These are phyloP conservation scores for Baorangia bicolor DNA, from an alignment of 768 basidiomycete species.

Conservation along the genomic window DNA sequence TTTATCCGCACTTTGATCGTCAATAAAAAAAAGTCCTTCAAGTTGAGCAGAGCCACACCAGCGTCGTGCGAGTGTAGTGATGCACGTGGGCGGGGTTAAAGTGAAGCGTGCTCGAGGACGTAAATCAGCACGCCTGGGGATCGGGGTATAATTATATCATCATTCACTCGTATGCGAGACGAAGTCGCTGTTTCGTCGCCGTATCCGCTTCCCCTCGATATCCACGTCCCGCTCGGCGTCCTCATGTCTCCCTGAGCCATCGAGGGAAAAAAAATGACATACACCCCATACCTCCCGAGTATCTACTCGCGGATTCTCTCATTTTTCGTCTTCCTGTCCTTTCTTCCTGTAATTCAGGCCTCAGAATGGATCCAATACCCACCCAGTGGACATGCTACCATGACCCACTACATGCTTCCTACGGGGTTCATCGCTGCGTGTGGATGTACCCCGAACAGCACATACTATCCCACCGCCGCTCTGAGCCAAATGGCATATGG, in stretches of 20 bases:
- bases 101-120: neutral
- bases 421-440: conserved; percentile 58
- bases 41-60: neutral
- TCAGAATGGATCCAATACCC: conserved; percentile 66
- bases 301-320: conserved; percentile 21
- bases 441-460: conserved; percentile 69
- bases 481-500: conserved; percentile 80
- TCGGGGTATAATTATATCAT: conserved; percentile 1
- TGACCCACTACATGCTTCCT: conserved; percentile 71
- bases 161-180: neutral
- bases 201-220: neutral
- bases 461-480: conserved; percentile 74
- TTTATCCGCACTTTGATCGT: neutral
- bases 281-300: neutral
- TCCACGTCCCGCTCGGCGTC: neutral
- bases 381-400: conserved; percentile 60
- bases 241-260: conserved; percentile 15
- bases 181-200: neutral
- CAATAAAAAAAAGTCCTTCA: neutral
- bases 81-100: neutral
- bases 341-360: conserved; percentile 25
- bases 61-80: neutral
- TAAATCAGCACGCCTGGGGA: neutral
- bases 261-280: conserved; percentile 17
- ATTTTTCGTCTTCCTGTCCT: conserved; percentile 21